These are phyloP conservation scores for Hypoxylon fragiforme DNA, from an alignment of 495 filamentous ascomycete species.

Conservation along the genomic window DNA sequence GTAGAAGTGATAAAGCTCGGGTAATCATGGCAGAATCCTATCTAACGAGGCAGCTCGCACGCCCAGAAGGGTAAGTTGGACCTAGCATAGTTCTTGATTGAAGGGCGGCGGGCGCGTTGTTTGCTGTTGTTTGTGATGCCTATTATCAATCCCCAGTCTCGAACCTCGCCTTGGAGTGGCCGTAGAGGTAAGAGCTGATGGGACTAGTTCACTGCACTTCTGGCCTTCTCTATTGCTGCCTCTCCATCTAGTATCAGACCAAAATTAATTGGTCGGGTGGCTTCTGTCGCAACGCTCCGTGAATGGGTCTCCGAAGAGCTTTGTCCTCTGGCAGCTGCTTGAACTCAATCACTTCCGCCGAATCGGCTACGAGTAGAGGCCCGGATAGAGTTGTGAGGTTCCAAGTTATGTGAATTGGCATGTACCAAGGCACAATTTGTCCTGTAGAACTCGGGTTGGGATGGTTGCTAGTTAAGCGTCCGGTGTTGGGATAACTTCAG, in stretches of 20 bases:
- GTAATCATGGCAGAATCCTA: slow-evolving; percentile 2
- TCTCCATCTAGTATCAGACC: slow-evolving; percentile 14
- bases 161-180: background rate
- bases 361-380: slow-evolving; percentile 14
- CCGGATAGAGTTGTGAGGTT: slow-evolving; percentile 8
- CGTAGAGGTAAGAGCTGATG: background rate
- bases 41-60: slow-evolving; percentile 1
- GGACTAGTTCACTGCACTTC: background rate
- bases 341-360: slow-evolving; percentile 1
- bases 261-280: slow-evolving; percentile 10
- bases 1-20: slow-evolving; percentile 4
- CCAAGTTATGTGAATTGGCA: slow-evolving; percentile 9
- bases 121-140: slow-evolving; percentile 3
- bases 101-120: background rate
- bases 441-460: slow-evolving; percentile 8
- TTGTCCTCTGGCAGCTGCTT: slow-evolving; percentile 8
- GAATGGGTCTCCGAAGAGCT: slow-evolving; percentile 8
- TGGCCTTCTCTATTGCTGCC: slow-evolving; percentile 1
- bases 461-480: slow-evolving; percentile 12
- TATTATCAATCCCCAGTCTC: background rate
- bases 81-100: slow-evolving; percentile 3
- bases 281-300: slow-evolving; percentile 10
- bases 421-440: slow-evolving; percentile 18
- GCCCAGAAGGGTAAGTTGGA: slow-evolving; percentile 1
- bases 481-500: background rate